Percentiles rank a stretch among this genome's conserved stretches.
phyloP scores from a whole-genome alignment of 805 yeast genomes.

The Hanseniaspora clermontiae region DNA sequence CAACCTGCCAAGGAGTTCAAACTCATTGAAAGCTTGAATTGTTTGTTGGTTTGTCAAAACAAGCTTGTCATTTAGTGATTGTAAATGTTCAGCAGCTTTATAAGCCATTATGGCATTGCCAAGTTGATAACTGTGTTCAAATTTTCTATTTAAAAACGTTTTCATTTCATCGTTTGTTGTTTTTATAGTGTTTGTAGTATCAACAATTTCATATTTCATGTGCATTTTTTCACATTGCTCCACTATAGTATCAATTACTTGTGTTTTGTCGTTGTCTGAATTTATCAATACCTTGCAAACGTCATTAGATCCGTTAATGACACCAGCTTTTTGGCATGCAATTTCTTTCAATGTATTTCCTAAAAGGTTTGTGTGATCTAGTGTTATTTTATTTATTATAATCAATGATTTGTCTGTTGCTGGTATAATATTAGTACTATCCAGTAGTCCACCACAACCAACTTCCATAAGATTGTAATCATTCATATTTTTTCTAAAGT shows the following conservation, averaged over 20 bases:
- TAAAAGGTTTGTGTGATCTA: conserved; percentile 70
- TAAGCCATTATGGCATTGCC: conserved; percentile 61
- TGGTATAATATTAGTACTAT: conserved; percentile 70
- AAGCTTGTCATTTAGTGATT: conserved; percentile 22
- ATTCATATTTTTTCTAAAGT: conserved; percentile 48
- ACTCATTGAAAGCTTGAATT: conserved; percentile 38
- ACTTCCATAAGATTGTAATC: conserved; percentile 81
- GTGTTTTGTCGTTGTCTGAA: conserved; percentile 41
- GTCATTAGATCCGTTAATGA: conserved; percentile 38
- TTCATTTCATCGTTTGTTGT: conserved; percentile 27
- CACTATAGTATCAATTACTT: conserved; percentile 38
- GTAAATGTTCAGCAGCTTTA: conserved; percentile 34
- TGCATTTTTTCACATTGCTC: conserved; percentile 27
- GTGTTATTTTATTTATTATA: conserved; percentile 72
- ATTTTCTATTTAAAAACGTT: conserved; percentile 34
- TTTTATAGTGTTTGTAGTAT: conserved; percentile 14
- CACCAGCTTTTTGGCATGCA: conserved; percentile 78
- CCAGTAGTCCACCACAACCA: conserved; percentile 82
- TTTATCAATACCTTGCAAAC: conserved; percentile 58
- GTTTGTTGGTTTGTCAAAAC: conserved; percentile 26
- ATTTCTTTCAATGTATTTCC: conserved; percentile 57
- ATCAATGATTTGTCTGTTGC: conserved; percentile 41
- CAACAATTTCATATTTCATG: conserved; percentile 24
- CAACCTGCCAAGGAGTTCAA: conserved; percentile 81
- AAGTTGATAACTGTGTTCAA: conserved; percentile 61